Evolutionary conservation across 306 rosid genomes (phyloP), one percentile per base, ranked within the genome.

Genomic region (Prunus campanulata): DNA sequence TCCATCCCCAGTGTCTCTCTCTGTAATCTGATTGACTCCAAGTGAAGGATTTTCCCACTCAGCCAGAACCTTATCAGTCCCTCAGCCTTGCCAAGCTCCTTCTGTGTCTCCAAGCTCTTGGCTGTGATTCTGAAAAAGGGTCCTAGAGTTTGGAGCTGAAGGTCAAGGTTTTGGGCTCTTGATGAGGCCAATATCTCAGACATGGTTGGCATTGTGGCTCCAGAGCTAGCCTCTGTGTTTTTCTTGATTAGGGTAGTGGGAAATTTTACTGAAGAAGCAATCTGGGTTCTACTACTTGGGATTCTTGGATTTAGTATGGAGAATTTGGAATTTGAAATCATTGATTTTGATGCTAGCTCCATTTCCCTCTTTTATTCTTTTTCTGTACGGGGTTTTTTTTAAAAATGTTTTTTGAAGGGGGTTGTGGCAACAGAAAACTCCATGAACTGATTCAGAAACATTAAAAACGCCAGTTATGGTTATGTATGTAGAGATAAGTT

Each of bases 41-140:
- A 73, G 79, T 90, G 97, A 82, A 94, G 98, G 71, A 94, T 76
- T 52, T 5, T 94, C 49, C 95, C 93, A 44, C 77, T 69, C 0
- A 89, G 11, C 96, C 96, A 91, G 3, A 87, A 48, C 83, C 96
- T 87, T 32, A 91, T 50, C 39, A 94, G 15, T 1, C 98, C 97
- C 74, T 94, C 96, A 0, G 98, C 98, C 67, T 51, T 90, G 49
- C 98, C 97, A 18, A 94, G 74, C 79, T 94, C 97, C 2, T 50
- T 74, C 22, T 84, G 56, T 1, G 89, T 85, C 63, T 76, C 87
- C 79, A 81, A 46, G 81, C 86, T 91, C 62, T 44, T 87, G 54
- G 96, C 98, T 0, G 91, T 90, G 84, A 94, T 90, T 86, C 93
- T 86, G 91, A 90, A 91, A 68, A 94, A 94, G 72, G 97, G 98